Percentiles rank a stretch among this genome's conserved stretches.
Conservation (phyloP, 2,329 filamentous ascomycete genomes). For the Paecilomyces formosus region DNA sequence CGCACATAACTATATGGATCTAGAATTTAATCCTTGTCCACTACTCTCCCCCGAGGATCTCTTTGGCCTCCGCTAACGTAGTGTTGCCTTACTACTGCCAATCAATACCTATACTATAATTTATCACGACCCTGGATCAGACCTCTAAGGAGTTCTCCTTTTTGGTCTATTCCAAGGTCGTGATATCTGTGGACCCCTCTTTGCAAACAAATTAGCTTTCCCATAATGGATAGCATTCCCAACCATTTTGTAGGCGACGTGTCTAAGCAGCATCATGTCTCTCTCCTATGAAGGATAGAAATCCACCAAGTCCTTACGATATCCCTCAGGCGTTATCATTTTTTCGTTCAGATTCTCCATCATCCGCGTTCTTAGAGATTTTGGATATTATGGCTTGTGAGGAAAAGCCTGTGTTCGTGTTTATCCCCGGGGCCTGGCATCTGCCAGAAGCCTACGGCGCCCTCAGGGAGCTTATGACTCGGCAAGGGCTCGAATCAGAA, state of each 20-base stretch:
- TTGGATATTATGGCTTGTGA: not conserved
- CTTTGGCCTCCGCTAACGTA: not conserved
- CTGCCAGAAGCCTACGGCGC: slow-evolving; percentile 21
- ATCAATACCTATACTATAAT: not conserved
- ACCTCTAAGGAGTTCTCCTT: no score
- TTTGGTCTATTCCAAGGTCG: no score
- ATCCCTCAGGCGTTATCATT: not conserved
- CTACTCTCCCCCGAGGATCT: not conserved
- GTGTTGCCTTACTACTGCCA: not conserved
- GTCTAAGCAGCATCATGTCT: not conserved
- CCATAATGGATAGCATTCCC: no score
- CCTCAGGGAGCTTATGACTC: slow-evolving; percentile 19
- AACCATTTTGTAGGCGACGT: no score
- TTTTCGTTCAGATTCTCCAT: not conserved
- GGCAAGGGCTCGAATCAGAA: slow-evolving; percentile 20
- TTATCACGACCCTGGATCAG: no score
- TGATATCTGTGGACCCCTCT: no score
- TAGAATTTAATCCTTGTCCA: not conserved
- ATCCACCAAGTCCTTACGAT: not conserved
- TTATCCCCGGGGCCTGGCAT: slow-evolving; percentile 37
- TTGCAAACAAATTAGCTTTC: not conserved
- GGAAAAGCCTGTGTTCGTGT: slow-evolving; percentile 11
- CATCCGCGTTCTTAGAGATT: not conserved
- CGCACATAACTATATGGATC: not conserved
- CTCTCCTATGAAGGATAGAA: not conserved